phyloP scores from a whole-genome alignment of 106 monocot species.

The Allium sativum region DNA sequence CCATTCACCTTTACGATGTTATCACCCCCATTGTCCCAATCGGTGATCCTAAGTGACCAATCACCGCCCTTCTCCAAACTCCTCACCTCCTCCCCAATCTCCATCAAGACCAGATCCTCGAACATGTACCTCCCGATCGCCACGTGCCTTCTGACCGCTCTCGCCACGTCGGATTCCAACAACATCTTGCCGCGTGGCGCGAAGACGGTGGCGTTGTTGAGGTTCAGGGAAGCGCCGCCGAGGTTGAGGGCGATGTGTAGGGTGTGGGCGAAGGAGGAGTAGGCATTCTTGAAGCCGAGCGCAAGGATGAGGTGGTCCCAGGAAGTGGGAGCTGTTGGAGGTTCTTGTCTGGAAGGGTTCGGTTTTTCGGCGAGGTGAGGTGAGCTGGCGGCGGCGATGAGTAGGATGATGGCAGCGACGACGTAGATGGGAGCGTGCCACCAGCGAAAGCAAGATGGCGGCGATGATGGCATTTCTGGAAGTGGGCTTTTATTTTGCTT shows the following conservation, averaged over 20 bases:
- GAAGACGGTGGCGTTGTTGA: background rate
- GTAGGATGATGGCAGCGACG: background rate
- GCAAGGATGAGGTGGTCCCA: no score
- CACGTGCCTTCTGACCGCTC: background rate
- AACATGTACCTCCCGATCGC: background rate
- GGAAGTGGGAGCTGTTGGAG: no score
- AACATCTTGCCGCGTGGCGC: background rate
- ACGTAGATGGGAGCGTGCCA: background rate
- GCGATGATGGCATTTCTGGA: background rate
- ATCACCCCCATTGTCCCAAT: background rate
- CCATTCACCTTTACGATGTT: background rate
- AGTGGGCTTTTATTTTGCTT: no score
- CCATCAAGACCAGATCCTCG: background rate
- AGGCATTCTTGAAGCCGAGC: no score
- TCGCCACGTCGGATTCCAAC: background rate
- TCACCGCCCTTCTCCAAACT: background rate
- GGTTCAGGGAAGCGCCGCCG: background rate
- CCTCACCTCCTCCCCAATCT: background rate
- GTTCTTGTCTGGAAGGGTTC: no score
- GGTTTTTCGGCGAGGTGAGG: background rate
- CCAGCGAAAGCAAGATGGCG: background rate
- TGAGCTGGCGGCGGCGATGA: background rate
- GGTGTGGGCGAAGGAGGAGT: background rate
- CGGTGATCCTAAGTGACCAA: background rate
- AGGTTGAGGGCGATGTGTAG: background rate